Evolutionary conservation across 768 basidiomycete genomes (phyloP).

Genomic region (Leucocoprinus leucothites): DNA sequence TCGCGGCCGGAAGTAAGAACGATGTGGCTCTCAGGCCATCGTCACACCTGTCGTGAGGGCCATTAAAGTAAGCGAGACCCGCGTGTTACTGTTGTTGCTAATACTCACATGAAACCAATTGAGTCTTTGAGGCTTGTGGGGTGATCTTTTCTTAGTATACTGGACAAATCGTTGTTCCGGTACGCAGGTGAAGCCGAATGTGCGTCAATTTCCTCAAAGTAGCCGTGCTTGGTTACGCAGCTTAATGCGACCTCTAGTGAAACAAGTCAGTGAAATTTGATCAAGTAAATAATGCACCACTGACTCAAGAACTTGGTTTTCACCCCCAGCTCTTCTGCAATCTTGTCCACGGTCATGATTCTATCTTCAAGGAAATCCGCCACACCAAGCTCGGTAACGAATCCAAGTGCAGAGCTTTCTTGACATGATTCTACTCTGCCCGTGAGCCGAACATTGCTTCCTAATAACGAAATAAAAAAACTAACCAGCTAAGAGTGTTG

Average conservation of each 20-base stretch:
- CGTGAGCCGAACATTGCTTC: too few species aligned
- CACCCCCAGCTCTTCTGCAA: not conserved
- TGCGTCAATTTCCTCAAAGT: not conserved
- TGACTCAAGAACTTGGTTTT: not conserved
- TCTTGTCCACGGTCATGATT: not conserved
- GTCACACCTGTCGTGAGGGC: slow-evolving; percentile 3
- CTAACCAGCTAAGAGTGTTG: slow-evolving; percentile 3
- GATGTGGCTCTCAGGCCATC: slow-evolving; percentile 7
- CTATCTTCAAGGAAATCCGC: slow-evolving; percentile 1
- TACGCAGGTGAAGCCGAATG: not conserved
- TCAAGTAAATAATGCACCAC: not conserved
- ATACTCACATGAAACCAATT: slow-evolving; percentile 5
- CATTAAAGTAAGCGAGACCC: not conserved
- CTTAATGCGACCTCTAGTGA: slow-evolving; percentile 1
- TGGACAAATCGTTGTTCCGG: slow-evolving; percentile 1
- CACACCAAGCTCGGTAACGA: not conserved
- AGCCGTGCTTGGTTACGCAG: slow-evolving; percentile 1
- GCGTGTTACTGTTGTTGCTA: too few species aligned
- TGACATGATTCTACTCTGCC: slow-evolving; percentile 9
- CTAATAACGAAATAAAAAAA: not conserved
- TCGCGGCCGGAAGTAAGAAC: not conserved
- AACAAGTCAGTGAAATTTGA: not conserved
- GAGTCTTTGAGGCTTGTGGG: not conserved
- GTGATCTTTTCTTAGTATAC: not conserved
- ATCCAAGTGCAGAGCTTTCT: slow-evolving; percentile 4